Evolutionary conservation across 305 asterid genomes (phyloP).

Genomic region (Fraxinus paxiana): DNA sequence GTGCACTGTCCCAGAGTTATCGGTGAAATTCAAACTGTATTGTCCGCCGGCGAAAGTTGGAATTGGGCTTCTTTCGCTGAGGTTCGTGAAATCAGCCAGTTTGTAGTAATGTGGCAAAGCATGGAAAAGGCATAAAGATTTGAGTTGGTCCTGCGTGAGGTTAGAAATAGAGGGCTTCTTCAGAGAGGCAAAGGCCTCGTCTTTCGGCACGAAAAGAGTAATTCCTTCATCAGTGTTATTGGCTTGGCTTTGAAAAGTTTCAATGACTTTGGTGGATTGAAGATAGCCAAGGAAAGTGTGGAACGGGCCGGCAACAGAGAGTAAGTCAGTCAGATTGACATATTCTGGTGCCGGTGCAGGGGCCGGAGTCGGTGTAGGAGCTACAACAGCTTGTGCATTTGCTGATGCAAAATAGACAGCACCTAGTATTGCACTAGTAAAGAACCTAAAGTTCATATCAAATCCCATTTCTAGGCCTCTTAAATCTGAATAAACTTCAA

Average conservation of each 20-base stretch:
- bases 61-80: conserved; percentile 57
- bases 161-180: conserved; percentile 52
- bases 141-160: conserved; percentile 62
- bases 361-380: conserved; percentile 50
- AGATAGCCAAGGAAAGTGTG: conserved; percentile 61
- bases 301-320: conserved; percentile 78
- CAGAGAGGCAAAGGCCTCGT: conserved; percentile 49
- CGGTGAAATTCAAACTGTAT: conserved; percentile 49
- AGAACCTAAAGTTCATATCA: conserved; percentile 16
- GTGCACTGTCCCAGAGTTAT: conserved; percentile 51
- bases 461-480: neutral
- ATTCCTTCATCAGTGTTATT: conserved; percentile 68
- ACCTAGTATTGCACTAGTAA: conserved; percentile 7
- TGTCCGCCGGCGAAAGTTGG: conserved; percentile 58
- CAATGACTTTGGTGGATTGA: conserved; percentile 52
- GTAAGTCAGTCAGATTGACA: conserved; percentile 60
- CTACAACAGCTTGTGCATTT: conserved; percentile 27
- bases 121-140: conserved; percentile 62
- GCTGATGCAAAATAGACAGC: conserved; percentile 25
- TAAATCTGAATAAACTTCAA: neutral
- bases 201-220: conserved; percentile 73
- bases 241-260: conserved; percentile 70
- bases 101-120: conserved; percentile 70
- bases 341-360: conserved; percentile 74
- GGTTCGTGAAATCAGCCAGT: conserved; percentile 66